phyloP scores from a whole-genome alignment of 176 grass and related monocot genomes.

The Lolium rigidum region DNA sequence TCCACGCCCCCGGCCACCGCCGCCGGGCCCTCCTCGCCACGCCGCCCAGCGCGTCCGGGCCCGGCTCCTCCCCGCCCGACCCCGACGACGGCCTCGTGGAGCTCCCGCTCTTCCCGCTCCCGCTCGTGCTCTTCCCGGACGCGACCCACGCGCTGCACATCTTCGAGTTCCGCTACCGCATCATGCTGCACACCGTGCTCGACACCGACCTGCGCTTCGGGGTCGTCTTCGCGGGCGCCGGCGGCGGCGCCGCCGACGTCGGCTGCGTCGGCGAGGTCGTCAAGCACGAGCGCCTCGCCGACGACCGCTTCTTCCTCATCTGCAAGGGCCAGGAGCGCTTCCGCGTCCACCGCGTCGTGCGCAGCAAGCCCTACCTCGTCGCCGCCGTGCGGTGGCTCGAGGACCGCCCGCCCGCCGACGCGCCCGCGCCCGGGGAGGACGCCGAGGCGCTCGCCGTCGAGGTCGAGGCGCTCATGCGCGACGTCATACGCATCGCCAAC shows the following conservation, averaged over 20 bases:
- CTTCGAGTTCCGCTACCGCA: constrained; percentile 98
- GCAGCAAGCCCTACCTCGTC: constrained; percentile 89
- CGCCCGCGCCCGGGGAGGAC: constrained; percentile 60
- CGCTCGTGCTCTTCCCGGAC: constrained; percentile 94
- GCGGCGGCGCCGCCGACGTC: constrained; percentile 58
- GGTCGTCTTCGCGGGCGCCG: constrained; percentile 63
- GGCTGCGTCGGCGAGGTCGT: constrained; percentile 97
- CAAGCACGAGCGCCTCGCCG: constrained; percentile 91
- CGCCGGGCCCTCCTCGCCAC: constrained; percentile 28
- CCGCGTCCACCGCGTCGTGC: constrained; percentile 70
- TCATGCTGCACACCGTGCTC: constrained; percentile 99
- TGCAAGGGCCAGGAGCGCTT: constrained; percentile 99
- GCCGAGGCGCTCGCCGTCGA: constrained; percentile 81
- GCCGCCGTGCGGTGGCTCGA: constrained; percentile 96
- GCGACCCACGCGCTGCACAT: constrained; percentile 85
- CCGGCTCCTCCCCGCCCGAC: constrained; percentile 29
- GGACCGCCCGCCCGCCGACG: constrained; percentile 79
- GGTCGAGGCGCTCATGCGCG: constrained; percentile 86
- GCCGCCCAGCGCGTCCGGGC: constrained; percentile 27
- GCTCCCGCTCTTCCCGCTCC: constrained; percentile 91
- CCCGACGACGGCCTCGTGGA: constrained; percentile 71
- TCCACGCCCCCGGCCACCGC: constrained; percentile 29
- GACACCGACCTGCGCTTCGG: constrained; percentile 82
- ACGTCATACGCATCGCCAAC: constrained; percentile 96
- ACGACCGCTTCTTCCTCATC: constrained; percentile 99